A percentile compares a stretch with the other conserved stretches of the same genome.
Conservation (phyloP, 805 yeast genomes). For the Lipomyces yamadae region DNA sequence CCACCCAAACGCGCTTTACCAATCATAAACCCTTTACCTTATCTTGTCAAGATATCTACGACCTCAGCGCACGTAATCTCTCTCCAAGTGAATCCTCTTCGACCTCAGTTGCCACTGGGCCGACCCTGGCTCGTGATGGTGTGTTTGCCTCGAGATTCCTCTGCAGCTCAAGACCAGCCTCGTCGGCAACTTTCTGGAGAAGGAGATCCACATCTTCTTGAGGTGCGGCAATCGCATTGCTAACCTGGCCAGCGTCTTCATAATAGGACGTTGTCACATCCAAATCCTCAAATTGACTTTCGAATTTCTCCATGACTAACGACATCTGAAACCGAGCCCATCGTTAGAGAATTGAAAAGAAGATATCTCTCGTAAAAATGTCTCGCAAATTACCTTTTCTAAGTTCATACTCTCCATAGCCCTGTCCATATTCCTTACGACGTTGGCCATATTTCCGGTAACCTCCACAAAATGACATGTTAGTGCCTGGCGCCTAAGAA, state of each 20-base stretch:
- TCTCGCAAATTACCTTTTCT: slow-evolving; percentile 55
- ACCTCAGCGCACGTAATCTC: slow-evolving; percentile 81
- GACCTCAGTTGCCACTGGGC: slow-evolving; percentile 52
- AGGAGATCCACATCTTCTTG: slow-evolving; percentile 93
- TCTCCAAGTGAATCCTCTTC: slow-evolving; percentile 90
- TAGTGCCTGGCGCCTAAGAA: too few species aligned
- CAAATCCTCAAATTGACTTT: slow-evolving; percentile 91
- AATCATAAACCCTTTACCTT: neutral
- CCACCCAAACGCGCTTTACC: neutral
- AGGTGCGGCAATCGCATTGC: slow-evolving; percentile 87
- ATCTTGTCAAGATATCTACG: slow-evolving; percentile 19
- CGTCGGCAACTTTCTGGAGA: slow-evolving; percentile 93
- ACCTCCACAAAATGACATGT: slow-evolving; percentile 53
- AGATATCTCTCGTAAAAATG: neutral
- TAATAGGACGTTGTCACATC: slow-evolving; percentile 94
- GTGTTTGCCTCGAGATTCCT: slow-evolving; percentile 67
- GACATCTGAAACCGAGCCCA: slow-evolving; percentile 55
- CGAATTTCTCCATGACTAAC: slow-evolving; percentile 95
- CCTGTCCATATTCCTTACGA: slow-evolving; percentile 93
- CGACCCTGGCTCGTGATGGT: slow-evolving; percentile 62
- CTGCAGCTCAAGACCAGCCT: slow-evolving; percentile 91
- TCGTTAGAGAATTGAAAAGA: neutral
- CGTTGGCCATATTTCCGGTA: slow-evolving; percentile 90
- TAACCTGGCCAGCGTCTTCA: slow-evolving; percentile 85
- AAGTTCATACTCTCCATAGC: slow-evolving; percentile 95